These are phyloP conservation scores for Jacaranda mimosifolia DNA, from an alignment of 257 asterid genomes.

Conservation along the genomic window DNA sequence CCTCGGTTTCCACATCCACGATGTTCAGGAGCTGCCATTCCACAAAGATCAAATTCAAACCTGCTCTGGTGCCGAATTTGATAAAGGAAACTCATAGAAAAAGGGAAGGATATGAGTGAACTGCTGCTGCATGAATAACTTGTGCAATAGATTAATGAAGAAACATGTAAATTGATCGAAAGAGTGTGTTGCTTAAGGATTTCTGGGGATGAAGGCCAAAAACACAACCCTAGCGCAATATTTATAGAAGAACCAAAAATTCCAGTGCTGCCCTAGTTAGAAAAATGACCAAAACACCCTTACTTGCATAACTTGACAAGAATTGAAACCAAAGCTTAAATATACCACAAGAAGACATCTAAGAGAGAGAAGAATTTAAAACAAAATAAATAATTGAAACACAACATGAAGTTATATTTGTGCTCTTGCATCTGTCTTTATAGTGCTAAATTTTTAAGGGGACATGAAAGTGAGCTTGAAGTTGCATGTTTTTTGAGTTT, in stretches of 20 bases:
- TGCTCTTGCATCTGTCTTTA: too few species aligned
- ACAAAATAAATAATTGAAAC: not conserved
- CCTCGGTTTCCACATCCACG: too few species aligned
- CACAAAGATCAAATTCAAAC: too few species aligned
- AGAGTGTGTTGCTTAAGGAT: not conserved
- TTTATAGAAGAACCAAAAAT: not conserved
- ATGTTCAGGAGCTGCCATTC: too few species aligned
- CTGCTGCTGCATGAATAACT: not conserved
- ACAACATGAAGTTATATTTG: too few species aligned
- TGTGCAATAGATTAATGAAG: not conserved
- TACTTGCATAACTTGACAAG: not conserved
- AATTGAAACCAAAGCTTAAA: not conserved
- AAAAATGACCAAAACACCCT: not conserved
- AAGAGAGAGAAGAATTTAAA: not conserved
- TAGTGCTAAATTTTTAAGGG: too few species aligned
- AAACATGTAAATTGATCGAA: not conserved
- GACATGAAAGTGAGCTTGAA: not conserved
- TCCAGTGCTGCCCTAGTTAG: not conserved
- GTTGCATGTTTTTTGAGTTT: not conserved
- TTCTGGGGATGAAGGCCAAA: not conserved
- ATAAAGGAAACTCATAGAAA: not conserved
- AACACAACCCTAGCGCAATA: not conserved
- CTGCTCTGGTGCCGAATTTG: not conserved
- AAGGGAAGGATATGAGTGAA: not conserved
- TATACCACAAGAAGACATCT: not conserved